Base-by-base conservation (phyloP, 768 basidiomycete genomes). In the Xanthoconium stramineum region DNA sequence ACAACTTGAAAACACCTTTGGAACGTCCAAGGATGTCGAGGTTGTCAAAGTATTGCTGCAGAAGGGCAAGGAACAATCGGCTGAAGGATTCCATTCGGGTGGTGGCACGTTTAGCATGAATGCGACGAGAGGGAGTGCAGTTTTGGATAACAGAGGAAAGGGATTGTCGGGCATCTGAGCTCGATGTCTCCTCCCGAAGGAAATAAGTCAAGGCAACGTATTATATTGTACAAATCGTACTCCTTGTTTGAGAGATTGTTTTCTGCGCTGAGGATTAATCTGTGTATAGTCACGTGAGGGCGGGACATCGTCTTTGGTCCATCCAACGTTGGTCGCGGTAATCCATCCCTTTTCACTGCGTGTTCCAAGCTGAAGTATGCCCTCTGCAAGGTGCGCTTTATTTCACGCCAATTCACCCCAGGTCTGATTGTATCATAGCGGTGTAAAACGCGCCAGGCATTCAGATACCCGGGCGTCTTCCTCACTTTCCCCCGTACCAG, bases 1-100 rank as follows among this genome's bases (percentile, higher is more conserved):
- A 68, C 85, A 91, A 64, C 83, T 95, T 53, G 89, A 92, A 42
- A 86, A 72, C 53, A 75, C 75, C 36, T 94, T 95, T 61, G 83
- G 78, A 17, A 81, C 86, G 4, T 69, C 75, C 62, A 85, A 84
- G 47, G 85, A 91, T 40, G 68, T 75, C 19, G 89, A 89, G 3
- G 85, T 88, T 10, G 72, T 89, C 40, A 65, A 72, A 46, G 67
- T 69, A 20, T 77, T 94, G 56, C 76, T 94, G 55, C 62, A 82
- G 69, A 81, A 83, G 55, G 92, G 92, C 43, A 80, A 72, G 53
- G 75, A 79, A 50, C 83, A 89, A 63, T 53, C 75, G 5, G 73
- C 75, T 12, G 85, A 87, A 19, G 77, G 73, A 20, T 71, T 83
- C 52, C 60, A 67, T 39, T 61, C 71, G 19, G 54, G n/a, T n/a